A percentile compares a stretch with the other conserved stretches of the same genome.
These are phyloP conservation scores for Aphanomyces euteiches DNA, from an alignment of 352 stramenopile genomes.

Conservation along the genomic window DNA sequence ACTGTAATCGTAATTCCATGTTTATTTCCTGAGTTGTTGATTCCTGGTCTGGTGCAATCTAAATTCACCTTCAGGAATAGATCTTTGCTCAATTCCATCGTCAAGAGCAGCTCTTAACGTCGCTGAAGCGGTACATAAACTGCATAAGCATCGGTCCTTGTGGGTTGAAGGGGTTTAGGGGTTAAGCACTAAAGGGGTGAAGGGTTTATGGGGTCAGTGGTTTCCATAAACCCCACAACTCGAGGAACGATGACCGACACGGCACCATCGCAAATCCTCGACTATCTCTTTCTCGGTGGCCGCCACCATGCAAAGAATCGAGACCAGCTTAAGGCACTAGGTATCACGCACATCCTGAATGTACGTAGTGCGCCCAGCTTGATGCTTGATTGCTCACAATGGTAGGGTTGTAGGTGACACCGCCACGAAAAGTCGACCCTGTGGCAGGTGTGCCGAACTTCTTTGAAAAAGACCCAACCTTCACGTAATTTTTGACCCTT, in stretches of 20 bases:
- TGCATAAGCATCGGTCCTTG: no score
- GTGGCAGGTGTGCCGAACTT: slow-evolving; percentile 86
- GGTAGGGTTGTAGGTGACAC: slow-evolving; percentile 57
- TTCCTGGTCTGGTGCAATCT: no score
- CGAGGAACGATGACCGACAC: slow-evolving; percentile 29
- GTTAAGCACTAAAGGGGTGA: no score
- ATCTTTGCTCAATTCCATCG: no score
- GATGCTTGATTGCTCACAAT: neutral
- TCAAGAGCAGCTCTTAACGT: no score
- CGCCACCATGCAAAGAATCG: slow-evolving; percentile 60
- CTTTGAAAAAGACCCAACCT: slow-evolving; percentile 81
- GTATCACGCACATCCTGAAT: slow-evolving; percentile 83
- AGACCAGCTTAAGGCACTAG: slow-evolving; percentile 49
- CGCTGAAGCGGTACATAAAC: no score
- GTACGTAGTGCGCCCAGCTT: slow-evolving; percentile 33
- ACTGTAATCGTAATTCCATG: no score
- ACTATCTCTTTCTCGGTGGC: slow-evolving; percentile 71
- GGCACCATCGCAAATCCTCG: slow-evolving; percentile 55
- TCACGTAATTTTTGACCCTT: slow-evolving; percentile 40
- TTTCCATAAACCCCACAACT: no score
- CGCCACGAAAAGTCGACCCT: slow-evolving; percentile 69
- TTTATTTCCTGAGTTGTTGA: no score
- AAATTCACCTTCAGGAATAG: no score
- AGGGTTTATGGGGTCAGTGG: no score
- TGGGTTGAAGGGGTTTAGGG: no score